Evolutionary conservation across 2,329 filamentous ascomycete genomes (phyloP).

Genomic region (Aureobasidium sp.): DNA sequence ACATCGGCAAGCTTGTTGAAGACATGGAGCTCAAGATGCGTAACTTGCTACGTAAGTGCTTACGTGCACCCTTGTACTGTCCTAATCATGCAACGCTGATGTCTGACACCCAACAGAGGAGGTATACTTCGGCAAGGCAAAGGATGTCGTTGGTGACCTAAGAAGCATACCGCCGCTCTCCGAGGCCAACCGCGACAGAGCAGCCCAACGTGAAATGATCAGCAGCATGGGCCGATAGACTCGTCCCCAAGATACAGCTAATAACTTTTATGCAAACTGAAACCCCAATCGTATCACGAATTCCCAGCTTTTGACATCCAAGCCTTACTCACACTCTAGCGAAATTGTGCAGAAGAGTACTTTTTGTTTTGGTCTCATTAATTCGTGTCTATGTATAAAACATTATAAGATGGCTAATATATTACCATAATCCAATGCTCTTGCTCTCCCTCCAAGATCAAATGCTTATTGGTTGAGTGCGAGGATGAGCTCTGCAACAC

Average conservation of each 20-base stretch:
- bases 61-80: not conserved
- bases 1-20: slow-evolving; percentile 89
- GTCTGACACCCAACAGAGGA: slow-evolving; percentile 55
- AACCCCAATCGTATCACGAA: not conserved
- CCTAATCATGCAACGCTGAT: not conserved
- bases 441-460: not conserved
- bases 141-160: slow-evolving; percentile 94
- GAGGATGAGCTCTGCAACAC: slow-evolving; percentile 48
- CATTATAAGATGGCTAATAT: not conserved
- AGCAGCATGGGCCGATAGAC: slow-evolving; percentile 38
- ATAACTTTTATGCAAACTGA: not conserved
- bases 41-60: slow-evolving; percentile 65
- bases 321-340: not conserved
- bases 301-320: not conserved
- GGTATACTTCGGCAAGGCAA: slow-evolving; percentile 98
- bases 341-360: not conserved
- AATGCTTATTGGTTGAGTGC: slow-evolving; percentile 26
- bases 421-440: not conserved
- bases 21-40: slow-evolving; percentile 99
- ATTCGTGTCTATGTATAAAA: not conserved
- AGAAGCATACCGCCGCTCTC: slow-evolving; percentile 79
- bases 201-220: slow-evolving; percentile 85
- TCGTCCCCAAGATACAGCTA: not conserved
- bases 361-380: not conserved
- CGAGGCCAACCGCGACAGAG: slow-evolving; percentile 74